Base-by-base conservation (phyloP, 352 stramenopile genomes). In the Pseudoperonospora humuli region DNA sequence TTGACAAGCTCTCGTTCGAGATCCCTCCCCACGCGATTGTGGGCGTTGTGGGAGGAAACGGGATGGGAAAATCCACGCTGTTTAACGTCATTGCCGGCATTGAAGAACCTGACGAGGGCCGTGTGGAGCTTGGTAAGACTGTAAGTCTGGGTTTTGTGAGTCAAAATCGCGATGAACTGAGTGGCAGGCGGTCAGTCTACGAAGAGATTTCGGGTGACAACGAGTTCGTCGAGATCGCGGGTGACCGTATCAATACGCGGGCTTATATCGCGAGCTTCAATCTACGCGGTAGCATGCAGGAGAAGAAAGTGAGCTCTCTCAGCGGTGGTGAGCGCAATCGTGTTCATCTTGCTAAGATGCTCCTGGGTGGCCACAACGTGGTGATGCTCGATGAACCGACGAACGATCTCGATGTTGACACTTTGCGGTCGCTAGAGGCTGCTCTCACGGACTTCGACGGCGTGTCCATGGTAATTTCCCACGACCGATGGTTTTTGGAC, bases 21-120 rank as follows among this genome's bases (percentile, higher is more conserved):
- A 85, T 99, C 31, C 80, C 95, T 11, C 94, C 96, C 42, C 92
- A 96, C 21, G 86, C 97, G 43, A 92, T 97, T 39, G 96, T 99
- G 19, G 96, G 94, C 17, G 90, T 99, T 37, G 78, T 99, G n/a
- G 97, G 97, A 19, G 81, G 91, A 19, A 99, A 99, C 69, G 96
- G 96, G 36, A 95, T 87, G 34, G 96, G 96, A 21, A 99, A 99
- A 64, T 95, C 68, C 36, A 99, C 96, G 20, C 68, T 99, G 3
- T 85, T 99, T 31, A 95, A 96, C 45, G 81, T 99, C 39, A 72
- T 99, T 29, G 76, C 97, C 10, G 95, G 88, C 3, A 75, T 84
- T 27, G 93, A 98, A 58, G 62, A 64, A 20, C 66, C 74, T 14
- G 93, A 97, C 57, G 62, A 75, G 5, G 93, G 85, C 25, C 70